Evolutionary conservation across 2,329 filamentous ascomycete genomes (phyloP).

Genomic region (Claviceps cyperi): DNA sequence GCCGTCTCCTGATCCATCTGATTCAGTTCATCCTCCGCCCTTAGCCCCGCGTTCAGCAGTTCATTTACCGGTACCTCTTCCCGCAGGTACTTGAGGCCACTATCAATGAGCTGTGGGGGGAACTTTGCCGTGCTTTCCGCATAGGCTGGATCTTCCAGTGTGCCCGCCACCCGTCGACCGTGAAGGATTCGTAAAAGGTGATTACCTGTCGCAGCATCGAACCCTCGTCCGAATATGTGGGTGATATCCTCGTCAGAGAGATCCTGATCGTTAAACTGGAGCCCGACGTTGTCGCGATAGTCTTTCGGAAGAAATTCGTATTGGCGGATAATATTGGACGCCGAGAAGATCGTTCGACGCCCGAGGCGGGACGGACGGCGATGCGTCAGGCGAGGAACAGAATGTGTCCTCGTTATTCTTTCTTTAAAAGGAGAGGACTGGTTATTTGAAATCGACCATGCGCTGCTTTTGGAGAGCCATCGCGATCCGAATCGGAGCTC

Average conservation of each 20-base stretch:
- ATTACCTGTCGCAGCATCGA: slow-evolving; percentile 33
- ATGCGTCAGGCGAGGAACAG: neutral
- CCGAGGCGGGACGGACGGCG: slow-evolving; percentile 6
- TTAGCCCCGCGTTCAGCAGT: slow-evolving; percentile 42
- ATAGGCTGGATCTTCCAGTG: slow-evolving; percentile 43
- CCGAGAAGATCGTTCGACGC: slow-evolving; percentile 21
- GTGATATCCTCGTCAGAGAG: slow-evolving; percentile 32
- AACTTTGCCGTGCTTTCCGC: slow-evolving; percentile 32
- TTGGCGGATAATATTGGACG: slow-evolving; percentile 27
- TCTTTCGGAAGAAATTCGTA: slow-evolving; percentile 43
- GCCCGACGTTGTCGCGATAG: slow-evolving; percentile 40
- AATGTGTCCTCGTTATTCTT: slow-evolving; percentile 1
- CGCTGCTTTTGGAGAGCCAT: slow-evolving; percentile 8
- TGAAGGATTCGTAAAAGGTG: slow-evolving; percentile 43
- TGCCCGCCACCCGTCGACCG: slow-evolving; percentile 48
- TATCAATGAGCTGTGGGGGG: slow-evolving; percentile 24
- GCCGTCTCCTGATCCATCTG: slow-evolving; percentile 29
- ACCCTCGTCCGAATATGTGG: slow-evolving; percentile 34
- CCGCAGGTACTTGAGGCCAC: slow-evolving; percentile 41
- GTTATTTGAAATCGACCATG: neutral
- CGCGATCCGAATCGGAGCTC: neutral
- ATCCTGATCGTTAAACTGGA: slow-evolving; percentile 37
- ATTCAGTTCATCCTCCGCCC: slow-evolving; percentile 48
- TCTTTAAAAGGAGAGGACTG: neutral
- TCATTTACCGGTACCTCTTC: slow-evolving; percentile 42